phyloP scores from a whole-genome alignment of 495 filamentous ascomycete genomes.

The Filosporella fistucella region DNA sequence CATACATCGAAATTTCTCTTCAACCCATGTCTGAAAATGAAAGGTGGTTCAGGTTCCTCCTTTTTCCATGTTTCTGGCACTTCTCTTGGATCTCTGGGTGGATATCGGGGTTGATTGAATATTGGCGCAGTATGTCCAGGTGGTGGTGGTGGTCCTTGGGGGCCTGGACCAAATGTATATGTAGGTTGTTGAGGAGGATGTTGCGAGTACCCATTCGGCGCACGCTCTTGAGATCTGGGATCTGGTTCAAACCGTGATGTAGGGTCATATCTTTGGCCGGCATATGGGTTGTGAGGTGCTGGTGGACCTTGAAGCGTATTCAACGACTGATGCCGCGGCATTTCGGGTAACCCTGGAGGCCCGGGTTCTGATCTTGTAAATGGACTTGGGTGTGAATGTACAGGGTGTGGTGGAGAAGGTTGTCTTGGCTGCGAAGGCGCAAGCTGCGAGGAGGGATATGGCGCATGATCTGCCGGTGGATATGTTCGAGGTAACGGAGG shows the following conservation, averaged over 20 bases:
- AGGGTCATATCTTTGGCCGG: constrained; percentile 15
- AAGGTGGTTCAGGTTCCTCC: constrained; percentile 2
- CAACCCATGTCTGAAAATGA: constrained; percentile 14
- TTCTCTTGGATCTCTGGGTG: constrained; percentile 9
- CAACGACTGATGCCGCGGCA: constrained; percentile 10
- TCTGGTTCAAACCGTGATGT: constrained; percentile 21
- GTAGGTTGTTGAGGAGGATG: constrained; percentile 6
- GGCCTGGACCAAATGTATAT: constrained; percentile 10
- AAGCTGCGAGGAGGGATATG: constrained; percentile 14
- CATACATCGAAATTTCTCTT: constrained; percentile 22
- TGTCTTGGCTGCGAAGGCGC: constrained; percentile 14
- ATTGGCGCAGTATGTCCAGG: constrained; percentile 2
- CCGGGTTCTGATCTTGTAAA: constrained; percentile 17
- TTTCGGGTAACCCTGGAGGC: constrained; percentile 7
- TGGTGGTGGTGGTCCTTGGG: neutral
- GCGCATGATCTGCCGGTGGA: constrained; percentile 13
- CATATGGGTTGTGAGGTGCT: constrained; percentile 13
- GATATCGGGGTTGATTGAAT: constrained; percentile 16
- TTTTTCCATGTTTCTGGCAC: constrained; percentile 12
- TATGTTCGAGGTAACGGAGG: constrained; percentile 18
- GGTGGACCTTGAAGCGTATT: constrained; percentile 12
- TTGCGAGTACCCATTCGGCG: constrained; percentile 18
- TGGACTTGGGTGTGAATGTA: constrained; percentile 16
- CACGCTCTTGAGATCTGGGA: constrained; percentile 12
- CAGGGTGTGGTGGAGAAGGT: constrained; percentile 15